Evolutionary conservation across 768 basidiomycete genomes (phyloP), one percentile per base, ranked within the genome.

Genomic region (Megacollybia marginata): DNA sequence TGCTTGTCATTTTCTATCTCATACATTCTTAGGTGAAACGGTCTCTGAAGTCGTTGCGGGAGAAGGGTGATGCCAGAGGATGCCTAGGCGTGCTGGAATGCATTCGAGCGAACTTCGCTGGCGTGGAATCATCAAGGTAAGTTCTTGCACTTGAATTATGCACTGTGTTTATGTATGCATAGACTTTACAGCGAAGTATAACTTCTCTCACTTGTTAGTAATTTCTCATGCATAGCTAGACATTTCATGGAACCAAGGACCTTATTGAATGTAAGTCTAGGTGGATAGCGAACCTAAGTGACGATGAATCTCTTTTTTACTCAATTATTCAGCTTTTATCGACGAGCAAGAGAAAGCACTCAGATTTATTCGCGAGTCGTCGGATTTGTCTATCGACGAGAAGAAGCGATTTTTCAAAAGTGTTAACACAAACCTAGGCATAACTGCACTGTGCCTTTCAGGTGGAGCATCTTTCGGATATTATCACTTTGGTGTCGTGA

Each of bases 381-480:
- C 78, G 0, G 81, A 85, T 23, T 68, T 98, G 8, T 79, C 86
- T 0, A 69, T 81, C 12, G 90, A 96, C 49, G 93, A 97, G 68
- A 98, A 97, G 70, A 80, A 80, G 55, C 78, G 83, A 9, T 97
- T 99, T 63, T 98, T 96, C 72, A 87, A 87, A 62, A 84, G 78
- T 53, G 80, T 85, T 42, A 92, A 90, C 61, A 85, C 88, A 44
- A 94, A 96, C 67, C 75, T 94, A 75, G 75, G 75, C 19, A 82
- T 88, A 4, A 87, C 89, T 36, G 95, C 96, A 0, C 69, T 99
- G 5, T 98, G 95, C 65, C 75, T 99, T 10, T 92, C 89, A n/a
- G 96, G 96, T 13, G 95, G 96, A 6, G 96, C 90, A 8, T 84
- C 86, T 1, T 95, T 97, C 61, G 93, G 92, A 9, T 96, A 95